These are phyloP conservation scores for Thelonectria blattea DNA, from an alignment of 2,329 filamentous ascomycete genomes.

Conservation along the genomic window DNA sequence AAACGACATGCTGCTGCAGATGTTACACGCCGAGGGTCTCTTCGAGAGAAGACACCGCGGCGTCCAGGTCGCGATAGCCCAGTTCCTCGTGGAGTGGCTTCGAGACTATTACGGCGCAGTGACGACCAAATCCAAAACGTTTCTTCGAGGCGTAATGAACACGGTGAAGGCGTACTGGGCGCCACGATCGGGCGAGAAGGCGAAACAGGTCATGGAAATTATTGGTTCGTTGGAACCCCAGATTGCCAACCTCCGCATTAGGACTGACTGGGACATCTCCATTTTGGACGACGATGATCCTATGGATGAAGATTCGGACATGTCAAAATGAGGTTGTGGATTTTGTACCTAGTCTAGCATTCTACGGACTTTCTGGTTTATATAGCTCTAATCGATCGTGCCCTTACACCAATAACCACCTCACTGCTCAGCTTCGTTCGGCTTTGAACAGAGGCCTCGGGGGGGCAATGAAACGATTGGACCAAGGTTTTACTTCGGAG, in stretches of 20 bases:
- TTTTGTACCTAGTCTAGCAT: conserved; percentile 2
- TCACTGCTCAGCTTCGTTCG: not conserved
- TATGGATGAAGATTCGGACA: conserved; percentile 1
- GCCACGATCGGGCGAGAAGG: not conserved
- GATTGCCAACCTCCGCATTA: not conserved
- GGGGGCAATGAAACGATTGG: not conserved
- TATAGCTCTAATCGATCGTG: not conserved
- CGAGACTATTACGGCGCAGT: not conserved
- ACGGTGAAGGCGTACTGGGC: not conserved
- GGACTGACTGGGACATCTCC: not conserved
- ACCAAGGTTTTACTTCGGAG: not conserved
- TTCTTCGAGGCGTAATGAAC: not conserved
- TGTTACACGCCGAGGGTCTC: not conserved
- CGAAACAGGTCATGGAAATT: not conserved
- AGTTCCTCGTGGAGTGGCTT: not conserved
- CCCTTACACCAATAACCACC: not conserved
- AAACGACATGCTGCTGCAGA: not conserved
- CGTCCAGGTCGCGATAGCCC: not conserved
- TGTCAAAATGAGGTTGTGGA: conserved; percentile 6
- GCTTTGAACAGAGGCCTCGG: not conserved
- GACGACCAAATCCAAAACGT: not conserved
- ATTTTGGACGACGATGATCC: not conserved
- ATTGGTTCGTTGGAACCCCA: not conserved
- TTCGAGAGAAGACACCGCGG: not conserved
- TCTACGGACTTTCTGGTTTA: not conserved